Evolutionary conservation across 495 filamentous ascomycete genomes (phyloP).

Genomic region (Penicillium bovifimosum): DNA sequence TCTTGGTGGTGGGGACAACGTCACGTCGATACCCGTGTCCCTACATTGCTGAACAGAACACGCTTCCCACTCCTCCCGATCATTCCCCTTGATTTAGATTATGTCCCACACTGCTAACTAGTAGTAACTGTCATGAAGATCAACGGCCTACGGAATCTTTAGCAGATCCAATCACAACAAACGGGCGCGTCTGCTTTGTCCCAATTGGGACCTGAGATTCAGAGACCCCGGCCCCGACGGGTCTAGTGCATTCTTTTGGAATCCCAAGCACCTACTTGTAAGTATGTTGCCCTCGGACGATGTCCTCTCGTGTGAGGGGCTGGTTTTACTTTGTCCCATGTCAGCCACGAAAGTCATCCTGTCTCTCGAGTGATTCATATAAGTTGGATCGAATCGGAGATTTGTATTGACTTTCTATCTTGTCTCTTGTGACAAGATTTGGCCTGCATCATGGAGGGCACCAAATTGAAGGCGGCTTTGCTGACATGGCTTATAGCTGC

Average conservation of each 20-base stretch:
- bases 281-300: conserved; percentile 4
- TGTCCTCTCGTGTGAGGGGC: not conserved
- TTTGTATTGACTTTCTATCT: conserved; percentile 3
- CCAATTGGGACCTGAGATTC: conserved; percentile 4
- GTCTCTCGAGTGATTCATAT: conserved; percentile 6
- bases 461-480: conserved; percentile 22
- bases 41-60: conserved; percentile 21
- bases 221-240: not conserved
- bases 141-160: conserved; percentile 17
- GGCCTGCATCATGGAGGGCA: conserved; percentile 16
- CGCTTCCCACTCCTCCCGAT: not conserved
- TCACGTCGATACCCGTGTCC: conserved; percentile 4
- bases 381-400: conserved; percentile 9
- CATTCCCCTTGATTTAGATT: not conserved
- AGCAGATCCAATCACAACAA: conserved; percentile 16
- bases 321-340: conserved; percentile 1
- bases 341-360: conserved; percentile 5
- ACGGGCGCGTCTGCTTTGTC: conserved; percentile 6
- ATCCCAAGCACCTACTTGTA: conserved; percentile 20
- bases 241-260: conserved; percentile 5
- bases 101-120: not conserved
- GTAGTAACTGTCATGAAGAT: conserved; percentile 13
- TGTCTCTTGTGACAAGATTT: not conserved
- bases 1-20: conserved; percentile 14
- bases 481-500: conserved; percentile 37